Conservation (phyloP, 78 protist species). For the Cavenderia fasciculata region DNA sequence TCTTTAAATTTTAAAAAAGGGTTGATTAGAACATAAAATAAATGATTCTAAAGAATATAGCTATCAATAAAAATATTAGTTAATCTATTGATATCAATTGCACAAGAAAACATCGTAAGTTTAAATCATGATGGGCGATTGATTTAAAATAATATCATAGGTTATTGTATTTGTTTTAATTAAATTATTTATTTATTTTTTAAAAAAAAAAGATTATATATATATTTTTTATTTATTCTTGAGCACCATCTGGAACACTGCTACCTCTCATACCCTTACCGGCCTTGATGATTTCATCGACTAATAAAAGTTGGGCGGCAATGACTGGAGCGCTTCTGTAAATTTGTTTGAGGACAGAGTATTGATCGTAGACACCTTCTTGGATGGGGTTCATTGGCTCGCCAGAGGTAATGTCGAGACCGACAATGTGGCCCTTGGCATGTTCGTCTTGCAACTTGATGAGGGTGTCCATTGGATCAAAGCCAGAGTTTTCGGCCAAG, state of each 20-base stretch:
- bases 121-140: no score
- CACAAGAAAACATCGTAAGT: no score
- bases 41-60: no score
- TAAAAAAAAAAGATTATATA: no score
- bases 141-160: no score
- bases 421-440: constrained; percentile 86
- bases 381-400: constrained; percentile 91
- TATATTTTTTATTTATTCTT: background rate
- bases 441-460: constrained; percentile 89
- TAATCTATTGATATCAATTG: no score
- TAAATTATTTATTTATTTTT: no score
- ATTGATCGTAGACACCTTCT: constrained; percentile 98
- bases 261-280: constrained; percentile 88
- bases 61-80: no score
- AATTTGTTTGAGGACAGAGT: constrained; percentile 95
- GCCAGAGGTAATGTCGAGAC: constrained; percentile 97
- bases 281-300: constrained; percentile 99
- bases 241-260: constrained; percentile 61
- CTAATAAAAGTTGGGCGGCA: constrained; percentile 96
- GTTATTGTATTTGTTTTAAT: no score
- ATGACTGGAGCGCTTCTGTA: constrained; percentile 88
- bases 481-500: constrained; percentile 98
- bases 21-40: no score
- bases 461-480: constrained; percentile 93
- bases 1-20: no score